Conservation (phyloP, 1,139 yeast species). For the Saccharomycopsis hybrid region DNA sequence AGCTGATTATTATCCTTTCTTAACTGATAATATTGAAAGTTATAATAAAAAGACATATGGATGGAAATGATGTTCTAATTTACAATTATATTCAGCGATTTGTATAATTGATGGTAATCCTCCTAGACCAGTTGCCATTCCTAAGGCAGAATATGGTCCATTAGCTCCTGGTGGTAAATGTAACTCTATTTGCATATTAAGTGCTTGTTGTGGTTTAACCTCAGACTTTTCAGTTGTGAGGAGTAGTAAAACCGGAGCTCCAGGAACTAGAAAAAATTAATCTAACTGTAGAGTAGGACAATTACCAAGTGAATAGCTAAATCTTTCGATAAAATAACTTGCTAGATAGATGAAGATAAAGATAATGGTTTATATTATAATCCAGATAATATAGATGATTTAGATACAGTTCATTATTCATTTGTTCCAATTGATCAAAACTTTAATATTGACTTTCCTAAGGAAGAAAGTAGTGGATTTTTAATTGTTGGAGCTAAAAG, state of each 20-base stretch:
- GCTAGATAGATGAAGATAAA: not conserved
- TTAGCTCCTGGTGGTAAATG: constrained; percentile 9
- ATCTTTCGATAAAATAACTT: not conserved
- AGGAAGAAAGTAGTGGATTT: not conserved
- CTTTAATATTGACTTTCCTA: not conserved
- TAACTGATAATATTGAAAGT: constrained; percentile 4
- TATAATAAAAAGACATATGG: constrained; percentile 8
- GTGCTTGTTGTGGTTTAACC: constrained; percentile 7
- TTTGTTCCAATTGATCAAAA: constrained; percentile 1
- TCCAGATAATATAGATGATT: not conserved
- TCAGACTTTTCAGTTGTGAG: constrained; percentile 2
- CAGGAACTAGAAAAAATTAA: not conserved
- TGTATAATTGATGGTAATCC: constrained; percentile 9
- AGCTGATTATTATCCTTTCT: constrained; percentile 9
- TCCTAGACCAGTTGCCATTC: constrained; percentile 4
- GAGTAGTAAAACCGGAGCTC: constrained; percentile 2
- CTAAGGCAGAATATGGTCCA: constrained; percentile 11
- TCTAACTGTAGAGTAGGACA: constrained; percentile 7
- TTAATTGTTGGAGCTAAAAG: too few relatives aligned
- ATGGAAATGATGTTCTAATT: constrained; percentile 5
- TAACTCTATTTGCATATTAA: constrained; percentile 5
- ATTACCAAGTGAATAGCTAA: not conserved
- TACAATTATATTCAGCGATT: constrained; percentile 3
- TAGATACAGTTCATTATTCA: not conserved
- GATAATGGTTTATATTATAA: not conserved